A percentile compares a stretch with the other conserved stretches of the same genome.
Evolutionary conservation across 768 basidiomycete genomes (phyloP).

Genomic region (Leccinum fibrillosum): DNA sequence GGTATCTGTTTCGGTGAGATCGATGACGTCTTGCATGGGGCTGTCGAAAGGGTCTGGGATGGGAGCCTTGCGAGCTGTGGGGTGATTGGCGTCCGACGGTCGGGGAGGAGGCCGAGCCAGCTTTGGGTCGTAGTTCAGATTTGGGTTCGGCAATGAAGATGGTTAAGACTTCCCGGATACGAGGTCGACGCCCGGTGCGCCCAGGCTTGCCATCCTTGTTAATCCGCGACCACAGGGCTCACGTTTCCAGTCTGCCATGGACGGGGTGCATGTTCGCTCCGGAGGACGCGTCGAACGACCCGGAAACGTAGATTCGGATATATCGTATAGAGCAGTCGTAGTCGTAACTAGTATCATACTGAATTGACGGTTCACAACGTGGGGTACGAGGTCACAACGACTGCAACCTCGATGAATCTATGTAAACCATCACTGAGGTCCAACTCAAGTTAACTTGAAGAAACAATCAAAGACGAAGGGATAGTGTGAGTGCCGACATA

Average conservation of each 20-base stretch:
- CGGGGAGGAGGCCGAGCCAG: neutral
- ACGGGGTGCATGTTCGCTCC: neutral
- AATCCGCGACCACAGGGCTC: slow-evolving; percentile 2
- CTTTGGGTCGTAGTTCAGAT: slow-evolving; percentile 12
- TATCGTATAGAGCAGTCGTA: too few relatives aligned
- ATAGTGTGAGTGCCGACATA: too few relatives aligned
- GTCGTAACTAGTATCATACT: too few relatives aligned
- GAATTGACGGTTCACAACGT: too few relatives aligned
- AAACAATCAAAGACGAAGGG: too few relatives aligned
- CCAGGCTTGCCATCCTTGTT: slow-evolving; percentile 8
- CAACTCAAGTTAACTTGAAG: too few relatives aligned
- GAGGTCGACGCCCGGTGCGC: neutral
- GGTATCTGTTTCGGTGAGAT: slow-evolving; percentile 21
- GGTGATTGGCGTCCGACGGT: neutral
- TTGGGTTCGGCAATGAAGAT: slow-evolving; percentile 7
- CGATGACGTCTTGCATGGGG: slow-evolving; percentile 16
- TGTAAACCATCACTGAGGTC: too few relatives aligned
- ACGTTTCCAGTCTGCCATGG: neutral
- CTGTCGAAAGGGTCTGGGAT: neutral
- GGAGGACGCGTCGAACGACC: neutral
- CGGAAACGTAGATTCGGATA: too few relatives aligned
- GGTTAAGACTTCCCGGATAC: slow-evolving; percentile 13
- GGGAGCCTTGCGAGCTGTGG: neutral
- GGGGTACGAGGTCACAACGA: too few relatives aligned
- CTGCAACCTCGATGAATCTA: too few relatives aligned